Conservation (phyloP, 2,329 filamentous ascomycete genomes). For the Sporothrix brunneoviolacea region DNA sequence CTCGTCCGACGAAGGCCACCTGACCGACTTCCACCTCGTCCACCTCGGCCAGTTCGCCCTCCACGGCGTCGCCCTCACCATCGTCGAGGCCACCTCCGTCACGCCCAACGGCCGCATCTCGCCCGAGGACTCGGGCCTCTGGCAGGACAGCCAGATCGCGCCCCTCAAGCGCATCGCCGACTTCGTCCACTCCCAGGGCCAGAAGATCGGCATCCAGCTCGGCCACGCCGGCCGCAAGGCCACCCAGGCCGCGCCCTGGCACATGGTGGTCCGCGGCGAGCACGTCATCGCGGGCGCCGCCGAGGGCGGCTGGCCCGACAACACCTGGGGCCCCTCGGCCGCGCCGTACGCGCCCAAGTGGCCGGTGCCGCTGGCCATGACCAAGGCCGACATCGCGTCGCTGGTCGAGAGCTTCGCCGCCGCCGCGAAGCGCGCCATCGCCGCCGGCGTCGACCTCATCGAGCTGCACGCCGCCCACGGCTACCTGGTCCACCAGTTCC, state of each 20-base stretch:
- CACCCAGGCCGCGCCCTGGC: constrained; percentile 56
- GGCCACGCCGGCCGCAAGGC: constrained; percentile 72
- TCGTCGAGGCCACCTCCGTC: constrained; percentile 75
- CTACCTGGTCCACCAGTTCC: constrained; percentile 61
- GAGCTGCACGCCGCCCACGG: constrained; percentile 62
- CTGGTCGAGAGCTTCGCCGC: constrained; percentile 58
- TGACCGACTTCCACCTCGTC: constrained; percentile 74
- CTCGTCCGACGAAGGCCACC: constrained; percentile 55
- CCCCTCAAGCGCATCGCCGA: constrained; percentile 65
- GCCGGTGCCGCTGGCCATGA: constrained; percentile 60
- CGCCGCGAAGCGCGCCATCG: constrained; percentile 52
- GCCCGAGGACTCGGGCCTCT: constrained; percentile 71
- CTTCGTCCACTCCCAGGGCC: constrained; percentile 71
- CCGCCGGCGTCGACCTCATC: constrained; percentile 68
- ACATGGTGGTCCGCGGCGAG: constrained; percentile 39
- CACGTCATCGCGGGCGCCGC: constrained; percentile 48
- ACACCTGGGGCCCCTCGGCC: constrained; percentile 45
- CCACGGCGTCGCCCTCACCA: constrained; percentile 65
- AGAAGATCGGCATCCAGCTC: constrained; percentile 73
- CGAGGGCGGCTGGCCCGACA: constrained; percentile 50
- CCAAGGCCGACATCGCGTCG: constrained; percentile 57
- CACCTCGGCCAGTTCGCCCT: constrained; percentile 74
- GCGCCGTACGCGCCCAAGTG: constrained; percentile 56
- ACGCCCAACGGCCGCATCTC: constrained; percentile 73
- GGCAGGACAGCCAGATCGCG: constrained; percentile 76